A percentile compares a stretch with the other conserved stretches of the same genome.
phyloP scores from a whole-genome alignment of 2,329 filamentous ascomycete genomes.

The Macrophomina tecta region DNA sequence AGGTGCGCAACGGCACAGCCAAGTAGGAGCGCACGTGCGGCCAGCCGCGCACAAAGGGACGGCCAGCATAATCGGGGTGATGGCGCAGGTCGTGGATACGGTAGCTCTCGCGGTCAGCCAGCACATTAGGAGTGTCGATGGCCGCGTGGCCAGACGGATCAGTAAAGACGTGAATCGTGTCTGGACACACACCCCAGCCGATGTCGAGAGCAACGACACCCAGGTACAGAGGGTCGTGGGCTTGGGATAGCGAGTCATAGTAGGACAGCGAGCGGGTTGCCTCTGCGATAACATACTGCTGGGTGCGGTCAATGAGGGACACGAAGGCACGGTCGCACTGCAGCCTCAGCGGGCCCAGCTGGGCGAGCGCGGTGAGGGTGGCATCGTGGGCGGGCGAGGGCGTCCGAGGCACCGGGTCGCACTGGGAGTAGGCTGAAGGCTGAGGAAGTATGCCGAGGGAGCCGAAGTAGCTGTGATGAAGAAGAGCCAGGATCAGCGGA shows the following conservation, averaged over 20 bases:
- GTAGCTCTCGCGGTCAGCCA: constrained; percentile 31
- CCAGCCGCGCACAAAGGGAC: constrained; percentile 37
- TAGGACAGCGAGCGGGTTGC: constrained; percentile 51
- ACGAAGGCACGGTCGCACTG: constrained; percentile 45
- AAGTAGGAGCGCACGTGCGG: constrained; percentile 41
- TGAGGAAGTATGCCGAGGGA: constrained; percentile 14
- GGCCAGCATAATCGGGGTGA: constrained; percentile 41
- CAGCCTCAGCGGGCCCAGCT: constrained; percentile 46
- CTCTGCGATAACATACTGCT: constrained; percentile 59
- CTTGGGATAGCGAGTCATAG: constrained; percentile 35
- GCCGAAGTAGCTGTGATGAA: constrained; percentile 9
- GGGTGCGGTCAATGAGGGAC: constrained; percentile 55
- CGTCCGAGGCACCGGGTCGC: neutral
- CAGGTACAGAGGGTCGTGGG: neutral
- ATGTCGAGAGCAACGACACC: neutral
- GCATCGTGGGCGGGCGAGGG: constrained; percentile 1
- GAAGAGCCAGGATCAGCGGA: neutral
- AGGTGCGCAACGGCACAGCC: constrained; percentile 42
- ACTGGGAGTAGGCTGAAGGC: neutral
- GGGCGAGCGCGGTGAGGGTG: constrained; percentile 41
- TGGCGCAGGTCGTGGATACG: constrained; percentile 42
- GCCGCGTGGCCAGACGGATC: neutral
- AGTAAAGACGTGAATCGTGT: constrained; percentile 14
- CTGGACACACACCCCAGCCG: neutral
- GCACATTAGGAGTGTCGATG: constrained; percentile 34